These are phyloP conservation scores for Xylariomycetidae sp. DNA, from an alignment of 2,329 filamentous ascomycete genomes.

Conservation along the genomic window DNA sequence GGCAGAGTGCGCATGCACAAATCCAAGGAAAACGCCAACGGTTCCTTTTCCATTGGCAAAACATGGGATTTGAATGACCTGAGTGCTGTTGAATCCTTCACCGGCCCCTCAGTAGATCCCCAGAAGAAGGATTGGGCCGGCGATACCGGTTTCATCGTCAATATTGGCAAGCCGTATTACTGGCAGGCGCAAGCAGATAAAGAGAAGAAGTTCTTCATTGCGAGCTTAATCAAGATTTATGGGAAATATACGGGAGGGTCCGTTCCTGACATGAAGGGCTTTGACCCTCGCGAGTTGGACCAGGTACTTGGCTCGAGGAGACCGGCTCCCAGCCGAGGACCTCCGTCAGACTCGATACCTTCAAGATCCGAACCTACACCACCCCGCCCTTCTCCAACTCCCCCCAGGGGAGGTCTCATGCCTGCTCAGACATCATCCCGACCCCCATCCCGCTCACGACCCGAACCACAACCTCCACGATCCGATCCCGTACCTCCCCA, in stretches of 20 bases:
- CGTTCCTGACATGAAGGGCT: slow-evolving; percentile 73
- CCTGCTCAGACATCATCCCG: slow-evolving; percentile 13
- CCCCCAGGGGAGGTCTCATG: slow-evolving; percentile 10
- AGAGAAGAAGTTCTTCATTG: slow-evolving; percentile 98
- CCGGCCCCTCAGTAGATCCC: slow-evolving; percentile 52
- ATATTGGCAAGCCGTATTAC: slow-evolving; percentile 90
- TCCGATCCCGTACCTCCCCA: slow-evolving; percentile 7
- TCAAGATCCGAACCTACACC: slow-evolving; percentile 19
- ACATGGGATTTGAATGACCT: slow-evolving; percentile 97
- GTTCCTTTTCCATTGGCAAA: slow-evolving; percentile 94
- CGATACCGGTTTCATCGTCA: slow-evolving; percentile 80
- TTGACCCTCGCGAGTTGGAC: slow-evolving; percentile 74
- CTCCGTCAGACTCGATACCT: slow-evolving; percentile 18
- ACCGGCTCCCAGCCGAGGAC: slow-evolving; percentile 28
- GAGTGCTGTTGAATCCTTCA: slow-evolving; percentile 76
- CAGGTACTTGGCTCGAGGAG: slow-evolving; percentile 61
- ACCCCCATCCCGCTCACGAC: slow-evolving; percentile 15
- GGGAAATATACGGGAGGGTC: slow-evolving; percentile 91
- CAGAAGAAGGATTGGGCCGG: slow-evolving; percentile 72
- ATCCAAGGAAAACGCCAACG: slow-evolving; percentile 90
- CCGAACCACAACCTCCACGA: slow-evolving; percentile 13
- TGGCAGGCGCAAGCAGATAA: slow-evolving; percentile 92
- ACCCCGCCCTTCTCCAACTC: slow-evolving; percentile 14
- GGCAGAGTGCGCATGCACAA: slow-evolving; percentile 95
- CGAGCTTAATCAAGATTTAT: slow-evolving; percentile 92